Evolutionary conservation across 1,284 basidiomycete species (phyloP).

Genomic region (Puccinia triticina): DNA sequence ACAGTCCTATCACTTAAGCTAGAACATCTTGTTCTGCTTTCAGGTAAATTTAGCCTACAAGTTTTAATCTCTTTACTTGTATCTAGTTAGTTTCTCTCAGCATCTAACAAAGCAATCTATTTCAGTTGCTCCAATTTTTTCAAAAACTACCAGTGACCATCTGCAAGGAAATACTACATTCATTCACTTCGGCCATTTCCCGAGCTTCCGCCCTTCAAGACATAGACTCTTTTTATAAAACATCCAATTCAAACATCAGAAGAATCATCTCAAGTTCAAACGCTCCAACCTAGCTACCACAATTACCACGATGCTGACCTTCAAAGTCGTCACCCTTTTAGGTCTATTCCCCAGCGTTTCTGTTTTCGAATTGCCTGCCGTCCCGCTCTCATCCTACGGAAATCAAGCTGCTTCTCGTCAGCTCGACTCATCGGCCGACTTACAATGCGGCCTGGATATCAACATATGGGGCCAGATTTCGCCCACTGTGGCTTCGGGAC

Average conservation of each 20-base stretch:
- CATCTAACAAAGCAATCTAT: too few relatives aligned
- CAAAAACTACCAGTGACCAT: too few relatives aligned
- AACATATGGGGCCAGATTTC: conserved; percentile 18
- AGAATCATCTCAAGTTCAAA: neutral
- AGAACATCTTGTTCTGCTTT: too few relatives aligned
- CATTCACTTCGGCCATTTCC: too few relatives aligned
- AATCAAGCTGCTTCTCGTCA: neutral
- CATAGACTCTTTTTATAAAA: too few relatives aligned
- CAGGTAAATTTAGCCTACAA: too few relatives aligned
- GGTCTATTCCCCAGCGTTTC: neutral
- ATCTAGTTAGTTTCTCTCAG: too few relatives aligned
- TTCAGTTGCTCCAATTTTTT: too few relatives aligned
- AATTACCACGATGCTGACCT: neutral
- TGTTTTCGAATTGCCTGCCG: neutral
- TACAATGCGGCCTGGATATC: neutral
- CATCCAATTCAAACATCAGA: too few relatives aligned
- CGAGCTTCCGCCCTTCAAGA: neutral
- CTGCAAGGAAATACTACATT: too few relatives aligned
- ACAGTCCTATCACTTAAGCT: too few relatives aligned
- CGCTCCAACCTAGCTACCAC: neutral
- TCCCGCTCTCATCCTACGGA: neutral
- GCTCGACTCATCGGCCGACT: neutral
- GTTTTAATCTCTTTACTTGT: too few relatives aligned
- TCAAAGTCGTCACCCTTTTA: neutral
- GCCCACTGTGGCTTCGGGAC: neutral